Evolutionary conservation across 768 basidiomycete genomes (phyloP).

Genomic region (Thelephora ganbajun): DNA sequence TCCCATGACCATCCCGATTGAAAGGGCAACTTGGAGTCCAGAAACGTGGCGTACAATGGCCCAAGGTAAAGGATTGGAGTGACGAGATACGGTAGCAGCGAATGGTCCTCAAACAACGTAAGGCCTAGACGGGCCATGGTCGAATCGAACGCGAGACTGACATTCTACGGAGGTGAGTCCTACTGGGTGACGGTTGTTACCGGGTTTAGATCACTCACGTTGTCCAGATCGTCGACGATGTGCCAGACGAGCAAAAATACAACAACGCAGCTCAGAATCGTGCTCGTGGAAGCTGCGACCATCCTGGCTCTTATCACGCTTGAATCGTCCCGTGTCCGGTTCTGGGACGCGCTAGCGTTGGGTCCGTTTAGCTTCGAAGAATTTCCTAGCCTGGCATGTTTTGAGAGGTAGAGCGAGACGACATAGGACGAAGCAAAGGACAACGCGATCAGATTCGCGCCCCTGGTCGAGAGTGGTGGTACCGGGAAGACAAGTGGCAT

Average conservation of each 20-base stretch:
- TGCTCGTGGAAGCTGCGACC: conserved; percentile 49
- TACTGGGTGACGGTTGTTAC: not conserved
- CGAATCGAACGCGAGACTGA: conserved; percentile 12
- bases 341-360: conserved; percentile 15
- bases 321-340: conserved; percentile 51
- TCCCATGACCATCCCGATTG: conserved; percentile 35
- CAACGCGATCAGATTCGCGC: conserved; percentile 41
- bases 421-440: conserved; percentile 61
- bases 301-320: conserved; percentile 74
- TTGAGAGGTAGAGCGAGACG: conserved; percentile 69
- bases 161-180: not conserved
- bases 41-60: conserved; percentile 48
- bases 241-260: conserved; percentile 32
- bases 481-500: conserved; percentile 9
- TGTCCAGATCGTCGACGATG: conserved; percentile 9
- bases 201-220: conserved; percentile 8
- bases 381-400: conserved; percentile 37
- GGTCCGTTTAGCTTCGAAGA: conserved; percentile 22
- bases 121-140: conserved; percentile 28
- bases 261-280: conserved; percentile 37
- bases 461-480: conserved; percentile 12
- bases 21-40: conserved; percentile 36
- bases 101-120: conserved; percentile 8
- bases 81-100: conserved; percentile 40
- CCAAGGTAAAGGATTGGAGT: conserved; percentile 68